phyloP scores from a whole-genome alignment of 2,329 filamentous ascomycete genomes.

The Thyridium curvatum region DNA sequence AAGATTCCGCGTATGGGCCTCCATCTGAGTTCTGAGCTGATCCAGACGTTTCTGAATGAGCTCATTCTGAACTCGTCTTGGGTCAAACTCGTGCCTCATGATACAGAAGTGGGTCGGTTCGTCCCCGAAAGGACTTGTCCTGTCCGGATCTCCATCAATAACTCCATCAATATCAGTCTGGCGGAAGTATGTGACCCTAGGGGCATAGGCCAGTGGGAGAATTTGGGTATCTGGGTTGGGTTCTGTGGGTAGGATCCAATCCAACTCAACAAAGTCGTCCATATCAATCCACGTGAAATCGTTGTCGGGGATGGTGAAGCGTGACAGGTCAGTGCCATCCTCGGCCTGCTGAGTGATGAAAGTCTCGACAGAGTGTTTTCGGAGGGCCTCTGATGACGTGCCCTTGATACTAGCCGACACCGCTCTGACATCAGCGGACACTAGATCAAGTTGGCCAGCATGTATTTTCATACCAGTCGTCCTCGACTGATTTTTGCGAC shows the following conservation, averaged over 20 bases:
- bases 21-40: conserved; percentile 72
- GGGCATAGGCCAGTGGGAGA: conserved; percentile 82
- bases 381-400: conserved; percentile 70
- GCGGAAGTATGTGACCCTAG: conserved; percentile 94
- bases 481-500: conserved; percentile 67
- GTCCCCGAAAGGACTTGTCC: conserved; percentile 84
- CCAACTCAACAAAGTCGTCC: conserved; percentile 97
- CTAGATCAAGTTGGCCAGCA: conserved; percentile 85
- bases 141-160: conserved; percentile 72
- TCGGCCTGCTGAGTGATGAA: conserved; percentile 42
- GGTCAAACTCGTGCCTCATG: conserved; percentile 87
- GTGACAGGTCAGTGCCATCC: conserved; percentile 66
- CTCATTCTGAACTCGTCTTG: conserved; percentile 78
- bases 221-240: conserved; percentile 92
- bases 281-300: conserved; percentile 98
- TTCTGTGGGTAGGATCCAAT: conserved; percentile 90
- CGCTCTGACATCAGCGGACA: conserved; percentile 85
- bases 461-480: conserved; percentile 96
- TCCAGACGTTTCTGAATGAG: conserved; percentile 76
- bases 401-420: conserved; percentile 85
- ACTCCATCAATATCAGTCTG: conserved; percentile 87
- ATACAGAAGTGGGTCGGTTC: conserved; percentile 93
- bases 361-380: conserved; percentile 47
- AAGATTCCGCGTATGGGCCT: conserved; percentile 64
- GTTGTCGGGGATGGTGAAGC: conserved; percentile 91